These are phyloP conservation scores for Scedosporium boydii DNA, from an alignment of 2,329 filamentous ascomycete species.

Conservation along the genomic window DNA sequence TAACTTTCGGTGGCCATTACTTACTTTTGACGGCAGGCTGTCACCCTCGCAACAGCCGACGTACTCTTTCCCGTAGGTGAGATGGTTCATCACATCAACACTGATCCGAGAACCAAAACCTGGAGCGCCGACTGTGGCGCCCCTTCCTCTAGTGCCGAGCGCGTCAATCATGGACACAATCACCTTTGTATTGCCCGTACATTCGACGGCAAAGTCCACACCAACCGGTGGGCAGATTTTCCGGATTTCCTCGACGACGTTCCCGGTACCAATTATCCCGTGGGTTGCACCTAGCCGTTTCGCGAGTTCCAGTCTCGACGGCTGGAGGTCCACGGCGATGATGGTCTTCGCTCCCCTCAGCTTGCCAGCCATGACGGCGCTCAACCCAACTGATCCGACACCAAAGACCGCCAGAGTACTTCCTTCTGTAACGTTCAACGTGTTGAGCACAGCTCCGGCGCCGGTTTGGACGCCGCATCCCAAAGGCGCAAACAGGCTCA, in stretches of 20 bases:
- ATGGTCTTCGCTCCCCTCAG: constrained; percentile 16
- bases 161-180: constrained; percentile 36
- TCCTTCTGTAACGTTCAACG: constrained; percentile 15
- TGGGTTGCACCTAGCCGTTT: constrained; percentile 23
- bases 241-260: constrained; percentile 18
- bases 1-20: constrained; percentile 4
- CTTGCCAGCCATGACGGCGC: constrained; percentile 23
- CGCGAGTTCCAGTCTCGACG: constrained; percentile 18
- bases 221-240: constrained; percentile 16
- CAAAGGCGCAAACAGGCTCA: constrained; percentile 21
- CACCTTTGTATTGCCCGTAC: constrained; percentile 24
- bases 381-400: constrained; percentile 24
- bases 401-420: constrained; percentile 22
- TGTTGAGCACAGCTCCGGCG: constrained; percentile 23
- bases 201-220: constrained; percentile 22
- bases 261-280: constrained; percentile 14
- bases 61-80: constrained; percentile 18
- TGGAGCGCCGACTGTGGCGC: constrained; percentile 17
- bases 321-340: constrained; percentile 20
- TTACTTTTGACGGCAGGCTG: constrained; percentile 14
- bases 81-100: constrained; percentile 17
- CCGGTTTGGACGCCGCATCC: constrained; percentile 28
- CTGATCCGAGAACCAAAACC: constrained; percentile 12
- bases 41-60: constrained; percentile 19
- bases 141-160: constrained; percentile 19